Percentiles rank a stretch among this genome's conserved stretches.
Conservation (phyloP, 2,329 filamentous ascomycete species). For the Beauveria pseudobassiana region DNA sequence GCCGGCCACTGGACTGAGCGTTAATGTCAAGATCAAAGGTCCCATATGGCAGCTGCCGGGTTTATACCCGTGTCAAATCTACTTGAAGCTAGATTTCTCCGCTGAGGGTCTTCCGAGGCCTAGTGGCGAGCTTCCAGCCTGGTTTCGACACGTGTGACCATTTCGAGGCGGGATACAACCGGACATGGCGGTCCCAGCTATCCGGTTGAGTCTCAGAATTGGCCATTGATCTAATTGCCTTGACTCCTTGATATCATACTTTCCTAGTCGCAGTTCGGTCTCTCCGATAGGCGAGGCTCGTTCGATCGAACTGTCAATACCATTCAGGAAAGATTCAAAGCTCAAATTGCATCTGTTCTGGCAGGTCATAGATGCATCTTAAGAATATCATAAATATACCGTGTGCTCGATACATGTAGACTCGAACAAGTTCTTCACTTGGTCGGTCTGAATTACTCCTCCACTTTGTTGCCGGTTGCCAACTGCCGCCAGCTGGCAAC, state of each 20-base stretch:
- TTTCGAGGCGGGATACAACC: neutral
- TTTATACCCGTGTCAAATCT: neutral
- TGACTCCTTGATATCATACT: neutral
- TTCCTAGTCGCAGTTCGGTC: too few relatives aligned
- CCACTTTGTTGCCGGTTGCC: slow-evolving; percentile 4
- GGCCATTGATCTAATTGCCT: too few relatives aligned
- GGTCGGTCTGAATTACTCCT: neutral
- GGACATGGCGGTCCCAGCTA: neutral
- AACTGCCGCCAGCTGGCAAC: slow-evolving; percentile 9
- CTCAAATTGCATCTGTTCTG: neutral
- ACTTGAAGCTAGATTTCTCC: neutral
- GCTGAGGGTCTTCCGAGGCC: neutral
- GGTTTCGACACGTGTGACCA: neutral
- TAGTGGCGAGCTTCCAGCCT: neutral
- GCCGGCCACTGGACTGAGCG: neutral
- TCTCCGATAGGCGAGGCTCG: neutral
- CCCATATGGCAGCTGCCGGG: neutral
- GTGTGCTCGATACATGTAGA: neutral
- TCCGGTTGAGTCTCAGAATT: neutral
- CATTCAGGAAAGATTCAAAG: neutral
- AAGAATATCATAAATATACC: neutral
- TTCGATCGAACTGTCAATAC: neutral
- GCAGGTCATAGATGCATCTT: neutral
- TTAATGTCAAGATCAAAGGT: neutral
- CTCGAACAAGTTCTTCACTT: neutral